Conservation (phyloP, 2,329 filamentous ascomycete genomes). For the Cladosporium sp. region DNA sequence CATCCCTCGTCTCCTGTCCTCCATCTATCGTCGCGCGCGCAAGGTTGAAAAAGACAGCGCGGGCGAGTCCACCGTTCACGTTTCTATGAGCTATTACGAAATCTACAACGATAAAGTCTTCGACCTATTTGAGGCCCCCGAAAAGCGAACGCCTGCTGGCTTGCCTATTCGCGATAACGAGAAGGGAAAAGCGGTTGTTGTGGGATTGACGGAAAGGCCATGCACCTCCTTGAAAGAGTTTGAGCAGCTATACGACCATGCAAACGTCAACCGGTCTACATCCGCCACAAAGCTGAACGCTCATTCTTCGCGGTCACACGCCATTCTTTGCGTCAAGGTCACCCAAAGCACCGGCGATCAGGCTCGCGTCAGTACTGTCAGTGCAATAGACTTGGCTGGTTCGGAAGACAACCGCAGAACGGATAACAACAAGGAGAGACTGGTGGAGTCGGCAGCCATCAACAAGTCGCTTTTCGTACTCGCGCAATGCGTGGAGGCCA, state of each 20-base stretch:
- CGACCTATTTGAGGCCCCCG: conserved; percentile 75
- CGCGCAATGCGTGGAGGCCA: conserved; percentile 95
- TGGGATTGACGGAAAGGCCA: conserved; percentile 83
- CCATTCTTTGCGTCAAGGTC: conserved; percentile 94
- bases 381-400: conserved; percentile 94
- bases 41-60: conserved; percentile 70
- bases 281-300: conserved; percentile 96
- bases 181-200: conserved; percentile 85
- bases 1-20: conserved; percentile 98
- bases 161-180: conserved; percentile 92
- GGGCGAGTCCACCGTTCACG: conserved; percentile 75
- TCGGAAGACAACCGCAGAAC: conserved; percentile 95
- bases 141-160: conserved; percentile 72
- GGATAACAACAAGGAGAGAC: conserved; percentile 86
- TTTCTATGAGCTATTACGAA: conserved; percentile 91
- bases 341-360: conserved; percentile 87
- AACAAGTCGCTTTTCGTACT: conserved; percentile 97
- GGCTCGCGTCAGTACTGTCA: conserved; percentile 95
- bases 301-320: conserved; percentile 96
- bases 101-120: conserved; percentile 99
- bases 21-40: conserved; percentile 75
- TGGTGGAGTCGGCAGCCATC: conserved; percentile 96
- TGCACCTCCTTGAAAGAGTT: conserved; percentile 82
- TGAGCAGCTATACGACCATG: conserved; percentile 97
- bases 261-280: conserved; percentile 91